Percentiles rank a stretch among this genome's conserved stretches.
Evolutionary conservation across 345 rosid genomes (phyloP).

Genomic region (Lumnitzera racemosa): DNA sequence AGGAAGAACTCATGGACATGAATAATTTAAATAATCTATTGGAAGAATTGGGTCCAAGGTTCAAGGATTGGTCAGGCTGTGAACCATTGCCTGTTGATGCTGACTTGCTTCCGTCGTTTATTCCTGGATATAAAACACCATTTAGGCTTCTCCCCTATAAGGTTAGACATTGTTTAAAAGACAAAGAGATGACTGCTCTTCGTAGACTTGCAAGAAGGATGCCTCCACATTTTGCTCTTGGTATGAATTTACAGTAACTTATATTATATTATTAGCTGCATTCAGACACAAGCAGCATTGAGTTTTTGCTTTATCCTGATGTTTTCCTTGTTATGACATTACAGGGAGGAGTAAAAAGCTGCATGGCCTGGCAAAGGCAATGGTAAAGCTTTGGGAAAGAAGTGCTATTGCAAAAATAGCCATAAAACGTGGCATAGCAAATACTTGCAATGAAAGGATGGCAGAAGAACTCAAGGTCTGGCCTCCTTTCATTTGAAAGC

Average conservation of each 20-base stretch:
- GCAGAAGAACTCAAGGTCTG: slow-evolving; percentile 87
- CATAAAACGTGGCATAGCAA: slow-evolving; percentile 73
- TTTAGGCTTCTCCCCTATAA: slow-evolving; percentile 70
- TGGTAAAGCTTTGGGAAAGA: slow-evolving; percentile 78
- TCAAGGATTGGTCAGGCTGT: slow-evolving; percentile 80
- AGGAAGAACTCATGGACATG: slow-evolving; percentile 48
- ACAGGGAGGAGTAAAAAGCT: slow-evolving; percentile 79
- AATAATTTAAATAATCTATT: slow-evolving; percentile 53
- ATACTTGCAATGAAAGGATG: slow-evolving; percentile 88
- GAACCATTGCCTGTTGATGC: slow-evolving; percentile 95
- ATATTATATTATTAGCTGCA: neutral
- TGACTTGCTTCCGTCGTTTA: slow-evolving; percentile 70
- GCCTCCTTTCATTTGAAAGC: neutral
- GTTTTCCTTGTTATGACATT: slow-evolving; percentile 12
- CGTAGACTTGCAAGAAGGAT: slow-evolving; percentile 62
- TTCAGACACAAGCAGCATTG: neutral
- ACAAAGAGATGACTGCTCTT: slow-evolving; percentile 52
- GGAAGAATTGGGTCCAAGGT: slow-evolving; percentile 84
- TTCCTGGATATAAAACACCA: slow-evolving; percentile 63
- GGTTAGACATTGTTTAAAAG: slow-evolving; percentile 43
- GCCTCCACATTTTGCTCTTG: slow-evolving; percentile 91
- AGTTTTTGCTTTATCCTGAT: neutral
- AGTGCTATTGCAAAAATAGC: slow-evolving; percentile 89
- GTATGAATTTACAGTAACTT: slow-evolving; percentile 23
- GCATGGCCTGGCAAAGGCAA: slow-evolving; percentile 83